A percentile compares a stretch with the other conserved stretches of the same genome.
Evolutionary conservation across 2,329 filamentous ascomycete species (phyloP).

Genomic region (Trichoderma sp.): DNA sequence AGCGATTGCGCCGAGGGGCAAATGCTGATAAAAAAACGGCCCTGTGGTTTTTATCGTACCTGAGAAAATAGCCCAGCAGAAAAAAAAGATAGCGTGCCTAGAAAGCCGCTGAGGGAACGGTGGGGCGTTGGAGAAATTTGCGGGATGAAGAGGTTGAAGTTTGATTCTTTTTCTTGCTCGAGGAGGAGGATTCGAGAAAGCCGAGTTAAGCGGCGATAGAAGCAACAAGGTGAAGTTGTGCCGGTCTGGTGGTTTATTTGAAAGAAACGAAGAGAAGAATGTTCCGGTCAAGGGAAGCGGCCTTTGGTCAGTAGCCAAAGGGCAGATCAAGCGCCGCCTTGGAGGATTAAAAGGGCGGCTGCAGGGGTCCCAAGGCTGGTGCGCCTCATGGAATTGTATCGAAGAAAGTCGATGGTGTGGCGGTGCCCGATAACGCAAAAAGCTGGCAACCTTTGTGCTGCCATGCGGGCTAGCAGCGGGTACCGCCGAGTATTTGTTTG

Average conservation of each 20-base stretch:
- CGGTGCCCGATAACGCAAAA: constrained; percentile 30
- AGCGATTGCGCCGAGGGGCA: constrained; percentile 14
- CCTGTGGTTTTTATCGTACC: background rate
- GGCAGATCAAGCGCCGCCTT: constrained; percentile 17
- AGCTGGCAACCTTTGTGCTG: background rate
- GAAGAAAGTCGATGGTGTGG: constrained; percentile 44
- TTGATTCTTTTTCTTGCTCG: background rate
- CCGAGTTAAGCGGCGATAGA: background rate
- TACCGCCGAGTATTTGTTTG: constrained; percentile 7
- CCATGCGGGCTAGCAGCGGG: constrained; percentile 1
- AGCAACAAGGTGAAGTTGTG: background rate
- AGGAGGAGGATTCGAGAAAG: background rate
- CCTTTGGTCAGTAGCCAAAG: constrained; percentile 15
- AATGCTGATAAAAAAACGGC: constrained; percentile 1
- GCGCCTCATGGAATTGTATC: constrained; percentile 45
- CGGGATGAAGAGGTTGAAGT: background rate
- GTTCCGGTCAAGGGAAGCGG: constrained; percentile 14
- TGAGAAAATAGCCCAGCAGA: constrained; percentile 11
- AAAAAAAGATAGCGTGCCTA: constrained; percentile 16
- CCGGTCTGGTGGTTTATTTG: background rate
- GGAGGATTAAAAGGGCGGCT: constrained; percentile 33
- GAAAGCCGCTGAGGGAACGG: constrained; percentile 10
- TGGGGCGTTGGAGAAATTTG: constrained; percentile 15
- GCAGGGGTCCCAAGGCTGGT: constrained; percentile 32
- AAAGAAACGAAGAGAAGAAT: background rate